Evolutionary conservation across 1,284 basidiomycete species (phyloP).

Genomic region (Agaricales sp.): DNA sequence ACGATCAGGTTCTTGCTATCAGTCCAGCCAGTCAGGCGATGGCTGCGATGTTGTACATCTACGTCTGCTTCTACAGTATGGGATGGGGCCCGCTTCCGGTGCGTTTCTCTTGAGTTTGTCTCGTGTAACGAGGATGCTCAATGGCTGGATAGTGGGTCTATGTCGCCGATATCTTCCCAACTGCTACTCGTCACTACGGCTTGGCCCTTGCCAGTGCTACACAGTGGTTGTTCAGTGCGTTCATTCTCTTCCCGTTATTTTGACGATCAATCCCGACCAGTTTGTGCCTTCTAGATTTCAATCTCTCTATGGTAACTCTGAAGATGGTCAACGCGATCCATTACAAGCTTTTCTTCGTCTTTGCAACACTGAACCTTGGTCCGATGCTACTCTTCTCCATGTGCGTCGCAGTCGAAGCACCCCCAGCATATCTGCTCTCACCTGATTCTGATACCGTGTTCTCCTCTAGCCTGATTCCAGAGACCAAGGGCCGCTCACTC

Average conservation of each 20-base stretch:
- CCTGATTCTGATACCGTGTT: not conserved
- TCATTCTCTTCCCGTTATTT: not conserved
- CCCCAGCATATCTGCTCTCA: conserved; percentile 26
- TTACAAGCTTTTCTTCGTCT: conserved; percentile 64
- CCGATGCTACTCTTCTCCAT: conserved; percentile 23
- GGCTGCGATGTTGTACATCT: conserved; percentile 71
- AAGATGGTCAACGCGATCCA: conserved; percentile 48
- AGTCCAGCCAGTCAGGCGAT: conserved; percentile 51
- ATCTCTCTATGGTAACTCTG: conserved; percentile 64
- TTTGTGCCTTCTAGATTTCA: conserved; percentile 41
- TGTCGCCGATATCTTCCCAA: conserved; percentile 76
- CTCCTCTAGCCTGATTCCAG: not conserved
- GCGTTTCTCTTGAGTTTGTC: conserved; percentile 16
- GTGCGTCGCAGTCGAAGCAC: conserved; percentile 21
- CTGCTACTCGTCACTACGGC: conserved; percentile 70
- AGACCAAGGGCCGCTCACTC: conserved; percentile 3
- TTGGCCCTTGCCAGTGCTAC: conserved; percentile 59
- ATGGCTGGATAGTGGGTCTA: conserved; percentile 57
- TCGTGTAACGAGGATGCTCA: conserved; percentile 10
- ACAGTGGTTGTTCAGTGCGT: conserved; percentile 74
- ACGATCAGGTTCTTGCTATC: conserved; percentile 16
- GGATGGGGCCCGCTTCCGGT: conserved; percentile 36
- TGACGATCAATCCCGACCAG: not conserved
- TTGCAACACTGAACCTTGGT: conserved; percentile 50
- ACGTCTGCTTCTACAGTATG: conserved; percentile 69